A percentile compares a stretch with the other conserved stretches of the same genome.
phyloP scores from a whole-genome alignment of 2,329 filamentous ascomycete genomes.

The Helotiales sp. region DNA sequence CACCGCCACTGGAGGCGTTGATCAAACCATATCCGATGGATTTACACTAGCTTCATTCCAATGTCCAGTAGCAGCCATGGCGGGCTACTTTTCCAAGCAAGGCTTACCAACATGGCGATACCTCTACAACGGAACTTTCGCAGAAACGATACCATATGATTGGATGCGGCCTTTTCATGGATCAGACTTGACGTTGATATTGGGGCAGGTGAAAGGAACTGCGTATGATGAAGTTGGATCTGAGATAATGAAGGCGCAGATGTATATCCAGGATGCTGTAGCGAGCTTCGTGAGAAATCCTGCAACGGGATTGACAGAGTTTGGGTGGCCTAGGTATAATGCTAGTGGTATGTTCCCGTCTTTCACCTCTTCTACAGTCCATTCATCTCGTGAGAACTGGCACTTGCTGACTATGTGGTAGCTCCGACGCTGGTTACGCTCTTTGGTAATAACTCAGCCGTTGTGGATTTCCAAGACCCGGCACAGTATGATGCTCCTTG shows the following conservation, averaged over 20 bases:
- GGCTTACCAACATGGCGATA: conserved; percentile 6
- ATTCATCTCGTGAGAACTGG: neutral
- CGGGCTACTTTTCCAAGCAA: neutral
- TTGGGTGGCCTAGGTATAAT: conserved; percentile 10
- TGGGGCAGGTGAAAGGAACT: neutral
- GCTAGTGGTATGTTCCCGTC: neutral
- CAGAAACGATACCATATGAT: conserved; percentile 3
- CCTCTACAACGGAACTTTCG: conserved; percentile 4
- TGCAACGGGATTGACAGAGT: neutral
- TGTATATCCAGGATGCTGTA: conserved; percentile 3
- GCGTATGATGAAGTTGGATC: conserved; percentile 3
- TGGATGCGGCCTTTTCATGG: conserved; percentile 13
- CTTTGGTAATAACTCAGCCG: too few relatives aligned
- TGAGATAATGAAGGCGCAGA: neutral
- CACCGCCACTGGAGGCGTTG: conserved; percentile 1
- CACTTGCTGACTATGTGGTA: neutral
- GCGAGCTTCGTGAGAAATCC: conserved; percentile 14
- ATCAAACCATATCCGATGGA: neutral
- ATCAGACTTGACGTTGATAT: conserved; percentile 1
- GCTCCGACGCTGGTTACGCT: neutral
- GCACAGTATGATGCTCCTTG: too few relatives aligned
- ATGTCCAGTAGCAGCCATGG: conserved; percentile 2
- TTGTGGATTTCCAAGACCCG: too few relatives aligned
- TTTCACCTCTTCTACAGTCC: too few relatives aligned
- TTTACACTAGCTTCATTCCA: conserved; percentile 7